These are phyloP conservation scores for Lasiosphaeria hispida DNA, from an alignment of 495 filamentous ascomycete genomes.

Conservation along the genomic window DNA sequence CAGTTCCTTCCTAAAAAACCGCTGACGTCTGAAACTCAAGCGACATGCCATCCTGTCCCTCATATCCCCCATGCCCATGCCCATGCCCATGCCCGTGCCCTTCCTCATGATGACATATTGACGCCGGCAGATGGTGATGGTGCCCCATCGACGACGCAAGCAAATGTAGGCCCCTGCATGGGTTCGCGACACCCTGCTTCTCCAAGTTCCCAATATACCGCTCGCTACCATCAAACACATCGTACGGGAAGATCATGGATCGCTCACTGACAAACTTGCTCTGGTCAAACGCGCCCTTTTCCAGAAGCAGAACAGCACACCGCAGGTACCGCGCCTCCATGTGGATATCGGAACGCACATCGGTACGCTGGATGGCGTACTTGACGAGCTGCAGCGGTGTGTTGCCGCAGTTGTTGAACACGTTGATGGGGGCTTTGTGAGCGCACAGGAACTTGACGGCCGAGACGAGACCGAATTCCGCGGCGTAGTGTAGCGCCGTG, in stretches of 20 bases:
- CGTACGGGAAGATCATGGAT: conserved; percentile 29
- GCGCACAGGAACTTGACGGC: conserved; percentile 30
- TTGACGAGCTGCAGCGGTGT: conserved; percentile 36
- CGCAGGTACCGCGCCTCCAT: conserved; percentile 36
- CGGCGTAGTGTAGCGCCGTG: conserved; percentile 33
- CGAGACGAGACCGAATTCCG: conserved; percentile 33
- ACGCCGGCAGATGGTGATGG: conserved; percentile 15
- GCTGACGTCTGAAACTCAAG: conserved; percentile 31
- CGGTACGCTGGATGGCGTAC: conserved; percentile 36
- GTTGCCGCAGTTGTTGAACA: conserved; percentile 38
- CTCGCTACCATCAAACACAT: conserved; percentile 34
- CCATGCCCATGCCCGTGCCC: conserved; percentile 1
- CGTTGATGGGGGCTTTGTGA: conserved; percentile 28
- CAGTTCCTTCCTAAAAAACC: conserved; percentile 7
- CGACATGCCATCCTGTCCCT: conserved; percentile 14
- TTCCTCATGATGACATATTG: conserved; percentile 15
- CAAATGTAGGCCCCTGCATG: conserved; percentile 30
- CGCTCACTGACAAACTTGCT: conserved; percentile 34
- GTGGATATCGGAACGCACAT: conserved; percentile 35
- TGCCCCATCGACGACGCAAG: conserved; percentile 24
- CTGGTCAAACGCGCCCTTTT: conserved; percentile 34
- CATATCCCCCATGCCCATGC: neutral
- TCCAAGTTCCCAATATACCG: conserved; percentile 28
- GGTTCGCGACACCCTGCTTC: conserved; percentile 31
- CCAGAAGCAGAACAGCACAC: conserved; percentile 32